Percentiles rank a stretch among this genome's conserved stretches.
Conservation (phyloP, 2,329 filamentous ascomycete species). For the Xylariaceae sp. region DNA sequence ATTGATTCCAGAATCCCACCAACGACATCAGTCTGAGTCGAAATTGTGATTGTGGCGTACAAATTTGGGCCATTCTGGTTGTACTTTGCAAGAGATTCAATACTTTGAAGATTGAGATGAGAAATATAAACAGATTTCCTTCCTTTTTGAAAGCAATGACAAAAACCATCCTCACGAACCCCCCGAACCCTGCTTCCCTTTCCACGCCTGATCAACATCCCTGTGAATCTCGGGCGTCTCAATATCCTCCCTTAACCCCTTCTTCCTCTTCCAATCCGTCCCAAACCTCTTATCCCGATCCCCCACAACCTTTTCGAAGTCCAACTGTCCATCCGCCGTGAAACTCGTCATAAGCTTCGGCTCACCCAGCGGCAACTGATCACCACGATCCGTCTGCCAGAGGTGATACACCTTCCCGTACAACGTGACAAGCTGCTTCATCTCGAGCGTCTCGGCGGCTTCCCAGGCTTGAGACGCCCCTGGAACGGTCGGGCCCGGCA, state of each 20-base stretch:
- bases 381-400: conserved; percentile 77
- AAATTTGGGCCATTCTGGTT: no score
- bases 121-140: no score
- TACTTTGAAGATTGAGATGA: no score
- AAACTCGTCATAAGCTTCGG: conserved; percentile 53
- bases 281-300: conserved; percentile 45
- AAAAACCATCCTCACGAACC: neutral
- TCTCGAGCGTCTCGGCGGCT: conserved; percentile 69
- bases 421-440: conserved; percentile 67
- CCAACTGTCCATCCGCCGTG: conserved; percentile 44
- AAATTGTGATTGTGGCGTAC: no score
- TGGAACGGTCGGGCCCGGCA: conserved; percentile 53
- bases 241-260: conserved; percentile 40
- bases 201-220: conserved; percentile 29
- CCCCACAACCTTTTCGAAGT: conserved; percentile 40
- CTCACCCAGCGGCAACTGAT: conserved; percentile 49
- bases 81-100: no score
- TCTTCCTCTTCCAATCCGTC: conserved; percentile 42
- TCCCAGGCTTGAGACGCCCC: conserved; percentile 65
- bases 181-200: conserved; percentile 6
- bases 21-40: no score
- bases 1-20: no score
- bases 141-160: no score
- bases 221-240: conserved; percentile 38
- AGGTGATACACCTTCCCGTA: conserved; percentile 85